Evolutionary conservation across 305 asterid species (phyloP).

Genomic region (Caryopteris hybrid): DNA sequence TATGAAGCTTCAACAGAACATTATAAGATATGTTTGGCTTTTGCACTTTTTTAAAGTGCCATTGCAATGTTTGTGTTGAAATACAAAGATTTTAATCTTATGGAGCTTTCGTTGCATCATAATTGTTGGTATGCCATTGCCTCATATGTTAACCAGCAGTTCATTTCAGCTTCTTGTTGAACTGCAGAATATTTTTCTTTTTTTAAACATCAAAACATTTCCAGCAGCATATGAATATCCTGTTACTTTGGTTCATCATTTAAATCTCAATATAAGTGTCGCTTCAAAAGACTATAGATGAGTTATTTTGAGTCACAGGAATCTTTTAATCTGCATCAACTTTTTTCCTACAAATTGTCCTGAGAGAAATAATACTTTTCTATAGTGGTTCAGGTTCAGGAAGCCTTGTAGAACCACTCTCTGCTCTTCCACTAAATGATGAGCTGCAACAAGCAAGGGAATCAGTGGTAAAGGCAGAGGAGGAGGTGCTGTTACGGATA

Average conservation of each 20-base stretch:
- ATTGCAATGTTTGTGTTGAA: neutral
- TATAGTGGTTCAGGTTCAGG: slow-evolving; percentile 88
- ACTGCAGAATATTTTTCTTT: slow-evolving; percentile 6
- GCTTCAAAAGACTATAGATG: slow-evolving; percentile 6
- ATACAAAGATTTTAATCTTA: neutral
- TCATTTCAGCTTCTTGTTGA: slow-evolving; percentile 18
- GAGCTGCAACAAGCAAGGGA: slow-evolving; percentile 85
- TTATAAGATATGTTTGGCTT: neutral
- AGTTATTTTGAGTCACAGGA: slow-evolving; percentile 15
- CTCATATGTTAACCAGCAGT: neutral
- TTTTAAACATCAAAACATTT: slow-evolving; percentile 4
- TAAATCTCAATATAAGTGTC: slow-evolving; percentile 1
- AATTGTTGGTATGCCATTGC: neutral
- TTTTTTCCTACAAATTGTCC: slow-evolving; percentile 15
- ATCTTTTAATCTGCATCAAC: neutral
- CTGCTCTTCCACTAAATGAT: slow-evolving; percentile 88
- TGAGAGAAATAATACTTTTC: slow-evolving; percentile 39
- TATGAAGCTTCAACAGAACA: neutral
- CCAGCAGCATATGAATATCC: slow-evolving; percentile 11
- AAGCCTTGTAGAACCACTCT: slow-evolving; percentile 77
- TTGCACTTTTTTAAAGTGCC: neutral
- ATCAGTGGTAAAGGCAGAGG: slow-evolving; percentile 83
- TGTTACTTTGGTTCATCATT: slow-evolving; percentile 7
- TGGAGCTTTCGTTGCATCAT: slow-evolving; percentile 1
- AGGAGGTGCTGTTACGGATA: slow-evolving; percentile 76